Evolutionary conservation across 345 rosid genomes (phyloP).

Genomic region (Carallia pectinifolia): DNA sequence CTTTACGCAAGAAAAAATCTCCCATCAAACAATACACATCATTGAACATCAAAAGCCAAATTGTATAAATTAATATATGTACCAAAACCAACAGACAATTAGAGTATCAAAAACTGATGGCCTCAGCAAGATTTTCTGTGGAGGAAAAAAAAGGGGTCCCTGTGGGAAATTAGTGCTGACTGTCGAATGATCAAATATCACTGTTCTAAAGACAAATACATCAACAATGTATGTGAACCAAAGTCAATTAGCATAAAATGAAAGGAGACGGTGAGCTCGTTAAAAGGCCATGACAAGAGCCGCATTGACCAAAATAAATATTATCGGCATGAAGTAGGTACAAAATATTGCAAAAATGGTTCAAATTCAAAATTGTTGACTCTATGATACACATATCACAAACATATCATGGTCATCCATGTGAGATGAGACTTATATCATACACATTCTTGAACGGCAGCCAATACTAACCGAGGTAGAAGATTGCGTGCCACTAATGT

Average conservation of each 20-base stretch:
- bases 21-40: no score
- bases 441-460: not conserved
- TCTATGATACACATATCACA: not conserved
- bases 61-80: no score
- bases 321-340: not conserved
- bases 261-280: no score
- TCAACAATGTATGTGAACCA: no score
- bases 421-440: not conserved
- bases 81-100: not conserved
- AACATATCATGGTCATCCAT: not conserved
- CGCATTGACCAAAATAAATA: not conserved
- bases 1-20: no score
- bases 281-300: no score
- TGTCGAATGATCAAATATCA: not conserved
- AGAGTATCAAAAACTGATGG: not conserved
- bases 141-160: not conserved
- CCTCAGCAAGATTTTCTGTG: not conserved
- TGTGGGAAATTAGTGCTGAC: not conserved
- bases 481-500: slow-evolving; percentile 44
- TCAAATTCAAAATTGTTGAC: no score
- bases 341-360: not conserved
- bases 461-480: slow-evolving; percentile 40
- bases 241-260: no score
- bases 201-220: not conserved
- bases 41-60: no score